These are phyloP conservation scores for Cystobasidiaceae sp. DNA, from an alignment of 1,284 basidiomycete genomes.

Conservation along the genomic window DNA sequence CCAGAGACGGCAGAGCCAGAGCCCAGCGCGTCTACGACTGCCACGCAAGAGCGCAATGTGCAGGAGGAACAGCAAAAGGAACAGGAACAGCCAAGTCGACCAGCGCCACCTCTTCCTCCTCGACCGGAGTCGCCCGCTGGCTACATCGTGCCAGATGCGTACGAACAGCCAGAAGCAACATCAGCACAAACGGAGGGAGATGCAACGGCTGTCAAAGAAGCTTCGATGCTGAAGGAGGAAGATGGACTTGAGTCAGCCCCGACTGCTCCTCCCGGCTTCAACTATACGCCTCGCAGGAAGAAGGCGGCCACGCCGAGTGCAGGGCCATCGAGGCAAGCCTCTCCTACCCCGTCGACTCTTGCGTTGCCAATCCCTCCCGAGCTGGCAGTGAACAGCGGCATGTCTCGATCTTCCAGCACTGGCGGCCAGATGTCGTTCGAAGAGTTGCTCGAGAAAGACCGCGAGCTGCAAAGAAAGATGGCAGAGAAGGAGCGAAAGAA, in stretches of 20 bases:
- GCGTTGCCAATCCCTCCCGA: background rate
- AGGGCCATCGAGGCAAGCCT: background rate
- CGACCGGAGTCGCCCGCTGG: slow-evolving; percentile 14
- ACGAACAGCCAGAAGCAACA: no score
- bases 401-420: background rate
- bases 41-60: no score
- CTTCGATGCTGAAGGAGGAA: background rate
- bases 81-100: background rate
- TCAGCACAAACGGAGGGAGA: no score
- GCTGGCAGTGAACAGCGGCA: background rate
- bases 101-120: slow-evolving; percentile 15
- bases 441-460: slow-evolving; percentile 21
- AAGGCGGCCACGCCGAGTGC: background rate
- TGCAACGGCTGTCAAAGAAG: background rate
- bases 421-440: slow-evolving; percentile 25
- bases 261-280: background rate
- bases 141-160: slow-evolving; percentile 1
- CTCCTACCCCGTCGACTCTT: background rate
- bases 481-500: slow-evolving; percentile 1
- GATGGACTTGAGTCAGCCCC: background rate
- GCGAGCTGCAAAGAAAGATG: slow-evolving; percentile 10
- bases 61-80: no score
- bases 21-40: background rate
- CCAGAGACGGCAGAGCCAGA: background rate
- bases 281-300: slow-evolving; percentile 16